Evolutionary conservation across 129 eudicot genomes (phyloP).

Genomic region (Daucus carota): DNA sequence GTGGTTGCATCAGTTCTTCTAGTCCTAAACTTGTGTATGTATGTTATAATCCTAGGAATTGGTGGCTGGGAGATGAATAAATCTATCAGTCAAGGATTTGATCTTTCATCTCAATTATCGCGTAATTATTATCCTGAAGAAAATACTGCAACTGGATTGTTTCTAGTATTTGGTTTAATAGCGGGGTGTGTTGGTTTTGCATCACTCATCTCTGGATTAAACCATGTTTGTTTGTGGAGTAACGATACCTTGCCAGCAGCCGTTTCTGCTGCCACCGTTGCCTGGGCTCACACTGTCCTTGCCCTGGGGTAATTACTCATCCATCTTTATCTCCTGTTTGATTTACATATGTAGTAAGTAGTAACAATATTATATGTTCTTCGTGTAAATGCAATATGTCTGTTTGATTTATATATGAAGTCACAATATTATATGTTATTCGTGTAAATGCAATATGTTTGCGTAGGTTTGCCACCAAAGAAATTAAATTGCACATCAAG

Average conservation of each 20-base stretch:
- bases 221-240: constrained; percentile 57
- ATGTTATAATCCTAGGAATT: constrained; percentile 55
- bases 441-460: too few species aligned
- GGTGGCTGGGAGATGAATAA: constrained; percentile 75
- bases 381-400: too few species aligned
- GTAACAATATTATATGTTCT: background rate
- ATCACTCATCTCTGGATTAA: constrained; percentile 53
- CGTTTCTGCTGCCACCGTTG: constrained; percentile 58
- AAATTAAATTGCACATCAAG: constrained; percentile 54
- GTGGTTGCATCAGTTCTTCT: constrained; percentile 43
- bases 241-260: constrained; percentile 63
- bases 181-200: constrained; percentile 86
- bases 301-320: constrained; percentile 77
- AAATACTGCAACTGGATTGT: constrained; percentile 90
- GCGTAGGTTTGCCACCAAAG: constrained; percentile 77
- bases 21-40: constrained; percentile 84
- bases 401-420: background rate
- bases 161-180: constrained; percentile 52
- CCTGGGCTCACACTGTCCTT: constrained; percentile 73
- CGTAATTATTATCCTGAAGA: too few species aligned
- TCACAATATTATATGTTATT: background rate
- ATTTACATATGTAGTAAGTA: background rate
- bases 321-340: too few species aligned
- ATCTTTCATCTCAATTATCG: too few species aligned
- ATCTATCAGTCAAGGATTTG: constrained; percentile 58